Percentiles rank a stretch among this genome's conserved stretches.
Evolutionary conservation across 768 basidiomycete genomes (phyloP).

Genomic region (Amanita subjunquillea): DNA sequence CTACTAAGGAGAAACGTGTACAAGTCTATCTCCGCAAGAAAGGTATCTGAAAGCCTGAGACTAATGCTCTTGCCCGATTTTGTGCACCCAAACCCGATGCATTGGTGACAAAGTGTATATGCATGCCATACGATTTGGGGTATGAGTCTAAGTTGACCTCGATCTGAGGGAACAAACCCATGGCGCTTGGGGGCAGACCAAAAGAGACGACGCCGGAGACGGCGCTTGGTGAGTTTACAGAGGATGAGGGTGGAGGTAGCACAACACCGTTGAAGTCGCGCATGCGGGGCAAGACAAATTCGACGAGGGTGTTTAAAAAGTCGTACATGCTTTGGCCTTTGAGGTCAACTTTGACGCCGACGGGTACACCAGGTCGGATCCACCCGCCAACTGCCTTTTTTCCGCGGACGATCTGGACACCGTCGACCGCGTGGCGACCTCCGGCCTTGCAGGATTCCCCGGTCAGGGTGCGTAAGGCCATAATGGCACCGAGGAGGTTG

Average conservation of each 20-base stretch:
- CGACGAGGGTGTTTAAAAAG: conserved; percentile 78
- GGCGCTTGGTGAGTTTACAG: conserved; percentile 59
- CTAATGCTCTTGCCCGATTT: conserved; percentile 73
- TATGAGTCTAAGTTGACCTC: conserved; percentile 92
- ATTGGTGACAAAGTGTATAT: conserved; percentile 89
- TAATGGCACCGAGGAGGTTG: conserved; percentile 74
- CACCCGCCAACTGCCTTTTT: conserved; percentile 70
- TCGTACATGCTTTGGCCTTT: conserved; percentile 92
- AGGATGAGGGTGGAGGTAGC: conserved; percentile 67
- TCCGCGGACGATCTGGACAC: conserved; percentile 70
- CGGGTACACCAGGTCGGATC: conserved; percentile 73
- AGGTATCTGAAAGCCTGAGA: conserved; percentile 90
- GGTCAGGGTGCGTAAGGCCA: conserved; percentile 78
- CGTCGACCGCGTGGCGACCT: conserved; percentile 56
- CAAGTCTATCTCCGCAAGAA: conserved; percentile 41
- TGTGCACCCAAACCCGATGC: conserved; percentile 84
- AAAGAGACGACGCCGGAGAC: conserved; percentile 86
- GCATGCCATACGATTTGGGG: conserved; percentile 80
- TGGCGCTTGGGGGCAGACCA: conserved; percentile 74
- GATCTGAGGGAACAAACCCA: conserved; percentile 91
- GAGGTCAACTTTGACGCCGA: conserved; percentile 85
- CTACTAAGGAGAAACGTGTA: not conserved
- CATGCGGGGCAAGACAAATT: conserved; percentile 91
- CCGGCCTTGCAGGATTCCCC: conserved; percentile 74
- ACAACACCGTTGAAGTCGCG: conserved; percentile 83